These are phyloP conservation scores for Blastobotrys proliferans DNA, from an alignment of 1,139 yeast genomes.

Conservation along the genomic window DNA sequence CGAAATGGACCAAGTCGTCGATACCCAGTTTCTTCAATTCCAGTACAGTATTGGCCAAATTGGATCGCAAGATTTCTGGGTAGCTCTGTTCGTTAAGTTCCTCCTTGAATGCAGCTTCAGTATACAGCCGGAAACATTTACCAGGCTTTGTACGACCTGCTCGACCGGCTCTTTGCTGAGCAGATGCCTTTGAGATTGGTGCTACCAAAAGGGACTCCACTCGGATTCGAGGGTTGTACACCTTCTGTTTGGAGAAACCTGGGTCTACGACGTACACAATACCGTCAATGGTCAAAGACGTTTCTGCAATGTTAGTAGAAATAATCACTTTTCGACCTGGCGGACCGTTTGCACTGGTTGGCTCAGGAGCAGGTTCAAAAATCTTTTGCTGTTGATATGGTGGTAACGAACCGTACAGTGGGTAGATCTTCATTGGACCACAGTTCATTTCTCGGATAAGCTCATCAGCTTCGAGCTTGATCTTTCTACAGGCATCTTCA, in stretches of 20 bases:
- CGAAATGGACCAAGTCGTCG: constrained; percentile 95
- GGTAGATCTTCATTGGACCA: constrained; percentile 87
- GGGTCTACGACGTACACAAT: constrained; percentile 86
- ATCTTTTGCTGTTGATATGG: constrained; percentile 93
- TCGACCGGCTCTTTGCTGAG: constrained; percentile 99
- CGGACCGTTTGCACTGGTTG: constrained; percentile 64
- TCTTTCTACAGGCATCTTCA: constrained; percentile 92
- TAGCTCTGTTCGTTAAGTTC: constrained; percentile 92
- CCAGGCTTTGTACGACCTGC: constrained; percentile 99
- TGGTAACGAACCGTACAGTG: constrained; percentile 92
- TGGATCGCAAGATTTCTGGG: constrained; percentile 90
- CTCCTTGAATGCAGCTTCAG: constrained; percentile 93
- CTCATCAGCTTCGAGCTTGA: constrained; percentile 83
- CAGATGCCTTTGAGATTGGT: constrained; percentile 95
- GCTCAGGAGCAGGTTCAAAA: constrained; percentile 81
- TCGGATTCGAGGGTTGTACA: constrained; percentile 87
- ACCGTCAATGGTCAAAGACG: constrained; percentile 93
- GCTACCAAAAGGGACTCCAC: constrained; percentile 92
- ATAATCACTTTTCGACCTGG: constrained; percentile 92
- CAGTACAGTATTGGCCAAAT: constrained; percentile 85
- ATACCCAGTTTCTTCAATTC: constrained; percentile 91
- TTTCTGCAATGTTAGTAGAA: constrained; percentile 96
- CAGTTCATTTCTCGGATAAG: constrained; percentile 80
- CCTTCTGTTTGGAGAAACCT: constrained; percentile 87
- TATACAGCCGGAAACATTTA: constrained; percentile 91